Conservation (phyloP, 306 rosid species). For the Quercus alba region DNA sequence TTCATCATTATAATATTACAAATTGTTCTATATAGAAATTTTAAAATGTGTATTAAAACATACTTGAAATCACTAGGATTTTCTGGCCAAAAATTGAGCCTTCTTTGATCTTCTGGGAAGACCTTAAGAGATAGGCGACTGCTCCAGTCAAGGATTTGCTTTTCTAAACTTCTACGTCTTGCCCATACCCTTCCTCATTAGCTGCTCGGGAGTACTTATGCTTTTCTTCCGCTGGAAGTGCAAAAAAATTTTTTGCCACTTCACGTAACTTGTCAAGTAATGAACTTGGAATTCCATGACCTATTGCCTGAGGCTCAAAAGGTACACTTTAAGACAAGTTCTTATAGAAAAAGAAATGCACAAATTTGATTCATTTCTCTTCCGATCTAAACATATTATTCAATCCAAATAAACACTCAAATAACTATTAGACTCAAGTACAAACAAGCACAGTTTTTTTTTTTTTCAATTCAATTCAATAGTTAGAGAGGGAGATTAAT, state of each 20-base stretch:
- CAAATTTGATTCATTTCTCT: no score
- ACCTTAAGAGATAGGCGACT: conserved; percentile 34
- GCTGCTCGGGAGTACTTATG: conserved; percentile 34
- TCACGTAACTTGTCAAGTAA: conserved; percentile 54
- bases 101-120: conserved; percentile 28
- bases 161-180: conserved; percentile 38
- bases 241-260: conserved; percentile 51
- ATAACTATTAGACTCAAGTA: no score
- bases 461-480: no score
- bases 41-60: not conserved
- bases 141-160: conserved; percentile 50
- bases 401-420: no score
- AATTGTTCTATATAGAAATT: no score
- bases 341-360: no score
- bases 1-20: no score
- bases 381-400: no score
- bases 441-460: no score
- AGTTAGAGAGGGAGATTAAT: no score
- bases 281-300: conserved; percentile 58
- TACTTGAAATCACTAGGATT: conserved; percentile 51
- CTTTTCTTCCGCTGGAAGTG: conserved; percentile 61
- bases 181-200: conserved; percentile 51
- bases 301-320: conserved; percentile 44
- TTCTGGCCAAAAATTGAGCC: conserved; percentile 56
- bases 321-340: not conserved